Percentiles rank a stretch among this genome's conserved stretches.
These are phyloP conservation scores for Aspergillus novoparasiticus DNA, from an alignment of 2,329 filamentous ascomycete genomes.

Conservation along the genomic window DNA sequence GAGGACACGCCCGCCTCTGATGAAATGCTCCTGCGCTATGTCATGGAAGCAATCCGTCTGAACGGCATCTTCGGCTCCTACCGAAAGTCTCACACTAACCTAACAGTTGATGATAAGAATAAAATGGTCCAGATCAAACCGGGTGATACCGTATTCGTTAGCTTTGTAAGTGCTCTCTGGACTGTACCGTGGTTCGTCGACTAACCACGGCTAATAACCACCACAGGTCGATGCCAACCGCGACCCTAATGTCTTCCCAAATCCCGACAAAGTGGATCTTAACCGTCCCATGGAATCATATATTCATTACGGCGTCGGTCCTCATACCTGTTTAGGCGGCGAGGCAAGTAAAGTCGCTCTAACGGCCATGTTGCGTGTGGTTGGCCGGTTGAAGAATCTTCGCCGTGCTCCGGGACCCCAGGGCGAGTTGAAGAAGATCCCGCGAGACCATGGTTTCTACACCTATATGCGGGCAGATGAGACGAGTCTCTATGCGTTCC, in stretches of 20 bases:
- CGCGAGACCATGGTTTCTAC: slow-evolving; percentile 55
- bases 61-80: slow-evolving; percentile 64
- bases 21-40: slow-evolving; percentile 67
- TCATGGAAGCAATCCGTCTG: slow-evolving; percentile 71
- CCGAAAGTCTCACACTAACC: slow-evolving; percentile 54
- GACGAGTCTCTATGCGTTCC: slow-evolving; percentile 57
- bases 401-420: slow-evolving; percentile 63
- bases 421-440: slow-evolving; percentile 68
- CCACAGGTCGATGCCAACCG: slow-evolving; percentile 55
- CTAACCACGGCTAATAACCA: background rate
- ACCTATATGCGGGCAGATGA: slow-evolving; percentile 69
- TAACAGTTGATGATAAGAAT: slow-evolving; percentile 56
- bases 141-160: slow-evolving; percentile 65
- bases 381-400: slow-evolving; percentile 64
- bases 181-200: slow-evolving; percentile 62
- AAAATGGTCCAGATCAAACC: slow-evolving; percentile 54
- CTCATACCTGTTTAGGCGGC: slow-evolving; percentile 64
- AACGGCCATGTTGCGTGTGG: slow-evolving; percentile 67
- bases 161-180: slow-evolving; percentile 56
- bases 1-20: slow-evolving; percentile 61
- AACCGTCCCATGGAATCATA: slow-evolving; percentile 66
- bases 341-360: slow-evolving; percentile 64
- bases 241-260: slow-evolving; percentile 62
- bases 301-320: slow-evolving; percentile 64
- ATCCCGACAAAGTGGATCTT: slow-evolving; percentile 63